A percentile compares a stretch with the other conserved stretches of the same genome.
Evolutionary conservation across 176 grass and related monocot genomes (phyloP).

Genomic region (Avena sativa): DNA sequence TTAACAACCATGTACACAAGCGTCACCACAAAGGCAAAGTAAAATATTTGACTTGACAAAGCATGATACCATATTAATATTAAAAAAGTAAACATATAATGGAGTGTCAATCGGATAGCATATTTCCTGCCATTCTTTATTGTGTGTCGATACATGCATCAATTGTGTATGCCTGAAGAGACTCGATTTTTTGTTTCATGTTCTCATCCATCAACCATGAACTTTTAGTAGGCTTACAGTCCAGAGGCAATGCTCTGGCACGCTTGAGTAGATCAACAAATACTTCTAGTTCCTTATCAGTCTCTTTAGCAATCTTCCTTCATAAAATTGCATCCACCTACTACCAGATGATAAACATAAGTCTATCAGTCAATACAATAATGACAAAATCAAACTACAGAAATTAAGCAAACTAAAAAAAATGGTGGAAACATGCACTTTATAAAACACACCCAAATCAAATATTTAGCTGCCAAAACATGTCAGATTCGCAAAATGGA

Average conservation of each 20-base stretch:
- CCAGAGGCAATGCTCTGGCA: slow-evolving; percentile 66
- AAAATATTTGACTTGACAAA: slow-evolving; percentile 11
- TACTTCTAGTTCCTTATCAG: slow-evolving; percentile 87
- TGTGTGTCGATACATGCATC: slow-evolving; percentile 70
- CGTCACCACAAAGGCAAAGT: slow-evolving; percentile 28
- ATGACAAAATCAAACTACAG: not conserved
- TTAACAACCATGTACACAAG: slow-evolving; percentile 35
- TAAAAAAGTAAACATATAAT: slow-evolving; percentile 12
- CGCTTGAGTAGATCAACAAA: slow-evolving; percentile 79
- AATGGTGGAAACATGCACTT: not conserved
- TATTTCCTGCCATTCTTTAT: slow-evolving; percentile 78
- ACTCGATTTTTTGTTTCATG: slow-evolving; percentile 71
- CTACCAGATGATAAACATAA: slow-evolving; percentile 58
- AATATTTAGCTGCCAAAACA: slow-evolving; percentile 16
- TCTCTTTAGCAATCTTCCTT: slow-evolving; percentile 75
- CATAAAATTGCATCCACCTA: slow-evolving; percentile 92
- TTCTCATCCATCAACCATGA: slow-evolving; percentile 85
- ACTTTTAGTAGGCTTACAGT: slow-evolving; percentile 71
- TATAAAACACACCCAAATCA: not conserved
- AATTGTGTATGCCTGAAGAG: slow-evolving; percentile 76
- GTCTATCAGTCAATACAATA: slow-evolving; percentile 31
- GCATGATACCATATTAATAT: slow-evolving; percentile 8
- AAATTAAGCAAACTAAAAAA: slow-evolving; percentile 15
- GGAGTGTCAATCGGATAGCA: slow-evolving; percentile 43
- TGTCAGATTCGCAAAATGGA: not conserved